Percentiles rank a stretch among this genome's conserved stretches.
These are phyloP conservation scores for Entophlyctis luteolus DNA, from an alignment of 192 early-diverging fungal species.

Conservation along the genomic window DNA sequence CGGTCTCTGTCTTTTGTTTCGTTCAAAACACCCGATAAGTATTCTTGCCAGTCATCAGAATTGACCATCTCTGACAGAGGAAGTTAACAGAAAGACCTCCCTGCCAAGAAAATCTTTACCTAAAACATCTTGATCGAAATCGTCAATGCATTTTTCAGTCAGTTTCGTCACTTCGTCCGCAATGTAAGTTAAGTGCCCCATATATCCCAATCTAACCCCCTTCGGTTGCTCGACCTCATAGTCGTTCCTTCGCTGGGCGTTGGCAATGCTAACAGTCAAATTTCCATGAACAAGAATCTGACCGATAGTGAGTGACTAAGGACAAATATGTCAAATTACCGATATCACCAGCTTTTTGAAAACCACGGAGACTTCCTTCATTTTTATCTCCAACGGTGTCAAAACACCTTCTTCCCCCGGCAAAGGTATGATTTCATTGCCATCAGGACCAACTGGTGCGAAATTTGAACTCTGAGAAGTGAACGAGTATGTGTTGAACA, in stretches of 20 bases:
- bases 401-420: constrained; percentile 15
- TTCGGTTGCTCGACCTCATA: constrained; percentile 74
- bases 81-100: background rate
- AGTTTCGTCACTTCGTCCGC: constrained; percentile 92
- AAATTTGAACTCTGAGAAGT: constrained; percentile 31
- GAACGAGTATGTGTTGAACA: constrained; percentile 86
- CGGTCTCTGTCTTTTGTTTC: constrained; percentile 56
- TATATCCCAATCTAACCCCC: constrained; percentile 89
- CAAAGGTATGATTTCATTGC: constrained; percentile 11
- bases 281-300: constrained; percentile 80
- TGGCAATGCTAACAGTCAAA: constrained; percentile 77
- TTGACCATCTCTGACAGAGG: constrained; percentile 33
- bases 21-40: constrained; percentile 39
- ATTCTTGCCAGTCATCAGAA: constrained; percentile 55
- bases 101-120: constrained; percentile 25
- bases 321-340: constrained; percentile 26
- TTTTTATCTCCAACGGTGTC: constrained; percentile 36
- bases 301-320: background rate
- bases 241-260: constrained; percentile 82
- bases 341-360: constrained; percentile 52
- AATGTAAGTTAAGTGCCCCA: constrained; percentile 98
- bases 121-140: constrained; percentile 44
- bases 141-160: constrained; percentile 65
- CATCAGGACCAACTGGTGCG: constrained; percentile 21
- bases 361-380: constrained; percentile 42